Conservation (phyloP, 805 yeast species). For the Wickerhamiella nectarea region DNA sequence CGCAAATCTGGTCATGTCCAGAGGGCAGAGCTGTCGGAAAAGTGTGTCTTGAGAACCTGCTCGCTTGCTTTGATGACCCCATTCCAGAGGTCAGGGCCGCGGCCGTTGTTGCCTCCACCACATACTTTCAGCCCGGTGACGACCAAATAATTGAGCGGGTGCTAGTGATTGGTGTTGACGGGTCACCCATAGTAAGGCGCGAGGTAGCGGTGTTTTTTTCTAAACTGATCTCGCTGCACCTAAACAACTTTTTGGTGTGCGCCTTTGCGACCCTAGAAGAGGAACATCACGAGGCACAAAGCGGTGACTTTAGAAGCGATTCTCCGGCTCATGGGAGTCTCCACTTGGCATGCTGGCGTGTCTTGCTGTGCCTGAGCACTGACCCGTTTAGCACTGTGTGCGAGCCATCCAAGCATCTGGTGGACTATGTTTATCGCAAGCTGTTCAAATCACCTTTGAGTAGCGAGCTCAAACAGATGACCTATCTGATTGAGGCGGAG, state of each 20-base stretch:
- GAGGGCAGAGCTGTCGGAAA: slow-evolving; percentile 48
- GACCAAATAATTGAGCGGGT: slow-evolving; percentile 45
- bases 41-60: slow-evolving; percentile 43
- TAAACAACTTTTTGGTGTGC: slow-evolving; percentile 65
- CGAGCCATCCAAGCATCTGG: slow-evolving; percentile 54
- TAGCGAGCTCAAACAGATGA: slow-evolving; percentile 40
- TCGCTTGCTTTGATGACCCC: slow-evolving; percentile 61
- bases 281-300: slow-evolving; percentile 46
- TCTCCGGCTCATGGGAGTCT: slow-evolving; percentile 80
- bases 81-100: slow-evolving; percentile 93
- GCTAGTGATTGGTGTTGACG: slow-evolving; percentile 62
- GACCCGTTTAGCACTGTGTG: slow-evolving; percentile 82
- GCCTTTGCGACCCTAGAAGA: slow-evolving; percentile 77
- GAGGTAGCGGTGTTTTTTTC: slow-evolving; percentile 72
- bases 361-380: slow-evolving; percentile 60
- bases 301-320: slow-evolving; percentile 49
- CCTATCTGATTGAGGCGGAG: slow-evolving; percentile 4
- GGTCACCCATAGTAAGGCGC: slow-evolving; percentile 75
- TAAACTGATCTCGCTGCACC: slow-evolving; percentile 53
- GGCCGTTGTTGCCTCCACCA: slow-evolving; percentile 55
- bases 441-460: slow-evolving; percentile 54
- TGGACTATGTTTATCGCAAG: slow-evolving; percentile 55
- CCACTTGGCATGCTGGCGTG: slow-evolving; percentile 78
- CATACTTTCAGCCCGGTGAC: slow-evolving; percentile 29
- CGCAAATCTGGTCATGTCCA: slow-evolving; percentile 57